Base-by-base conservation (phyloP, 768 basidiomycete species). In the Lactifluus subvellereus region DNA sequence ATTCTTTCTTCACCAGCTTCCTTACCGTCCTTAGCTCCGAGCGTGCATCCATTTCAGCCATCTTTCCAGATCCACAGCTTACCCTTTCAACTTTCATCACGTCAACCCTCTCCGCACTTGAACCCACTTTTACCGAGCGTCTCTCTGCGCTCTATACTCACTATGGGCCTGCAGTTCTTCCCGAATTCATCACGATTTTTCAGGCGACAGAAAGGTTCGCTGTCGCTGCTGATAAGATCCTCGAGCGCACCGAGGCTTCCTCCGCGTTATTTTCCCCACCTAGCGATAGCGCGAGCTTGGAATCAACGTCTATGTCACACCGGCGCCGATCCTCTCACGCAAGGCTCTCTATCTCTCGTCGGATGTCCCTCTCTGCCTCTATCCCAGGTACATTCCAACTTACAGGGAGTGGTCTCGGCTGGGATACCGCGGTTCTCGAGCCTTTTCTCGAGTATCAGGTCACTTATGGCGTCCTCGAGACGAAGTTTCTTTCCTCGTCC, bases 341-440 rank as follows among this genome's bases (percentile, higher is more conserved):
- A 35, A 64, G 63, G 18, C 60, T 66, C 40, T 74, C 73, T 65
- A 73, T 74, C 64, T 61, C 63, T 69, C 61, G 69, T 64, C 50
- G 66, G n/a, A 37, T 68, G 45, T 69, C 70, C 11, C 65, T 70
- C 27, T 73, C 72, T 38, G 71, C 72, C 16, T 67, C 62, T 37
- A 47, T 61, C 10, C 30, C 52, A 7, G 63, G 57, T 33, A 27
- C 45, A 14, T 49, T 57, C n/a, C 55, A 47, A 47, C 59, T 55
- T 30, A 37, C 60, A 60, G 58, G 65, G 47, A 60, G 56, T 16
- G 61, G 59, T 6, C 59, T 67, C 67, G 86, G 87, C 61, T 98
- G 97, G 97, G 94, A 98, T 69, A 87, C 87, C 59, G 87, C 89
- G 55, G 77, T 99, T 16, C 97, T 94, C 72, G 94, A 95, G 71